These are phyloP conservation scores for Magnolia sinica DNA, from an alignment of 164 flowering plant species.

Conservation along the genomic window DNA sequence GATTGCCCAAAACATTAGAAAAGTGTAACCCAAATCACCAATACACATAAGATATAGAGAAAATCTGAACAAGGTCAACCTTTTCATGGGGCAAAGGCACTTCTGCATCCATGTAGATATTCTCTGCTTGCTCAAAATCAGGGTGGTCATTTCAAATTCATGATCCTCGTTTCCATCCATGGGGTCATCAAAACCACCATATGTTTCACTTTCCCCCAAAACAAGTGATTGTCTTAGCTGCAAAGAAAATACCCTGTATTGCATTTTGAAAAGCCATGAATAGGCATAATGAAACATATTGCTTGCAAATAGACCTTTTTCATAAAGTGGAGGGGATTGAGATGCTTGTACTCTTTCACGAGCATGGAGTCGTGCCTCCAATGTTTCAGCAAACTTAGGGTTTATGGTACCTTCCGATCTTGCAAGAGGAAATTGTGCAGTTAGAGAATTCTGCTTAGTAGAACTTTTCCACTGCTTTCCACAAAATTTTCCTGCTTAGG, in stretches of 20 bases:
- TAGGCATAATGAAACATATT: not conserved
- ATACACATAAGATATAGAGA: not conserved
- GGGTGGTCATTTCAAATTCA: constrained; percentile 37
- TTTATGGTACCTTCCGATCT: constrained; percentile 56
- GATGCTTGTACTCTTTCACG: constrained; percentile 29
- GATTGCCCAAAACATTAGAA: not conserved
- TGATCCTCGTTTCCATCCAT: constrained; percentile 37
- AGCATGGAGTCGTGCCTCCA: constrained; percentile 41
- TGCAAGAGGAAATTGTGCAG: constrained; percentile 68
- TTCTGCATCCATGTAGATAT: constrained; percentile 47
- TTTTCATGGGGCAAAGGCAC: constrained; percentile 29
- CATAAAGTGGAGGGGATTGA: constrained; percentile 55
- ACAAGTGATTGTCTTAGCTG: constrained; percentile 83
- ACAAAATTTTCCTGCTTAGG: constrained; percentile 46
- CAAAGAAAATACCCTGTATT: constrained; percentile 20
- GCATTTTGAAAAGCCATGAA: not conserved
- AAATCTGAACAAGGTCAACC: constrained; percentile 23
- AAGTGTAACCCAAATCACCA: not conserved
- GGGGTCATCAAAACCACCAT: constrained; percentile 25
- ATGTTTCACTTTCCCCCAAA: constrained; percentile 26
- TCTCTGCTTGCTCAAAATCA: constrained; percentile 46
- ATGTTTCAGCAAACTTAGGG: constrained; percentile 55
- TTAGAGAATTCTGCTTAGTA: constrained; percentile 22
- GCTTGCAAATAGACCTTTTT: constrained; percentile 49
- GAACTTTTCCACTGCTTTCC: constrained; percentile 30